Conservation (phyloP, 1,139 yeast species). For the Candida tropicalis region DNA sequence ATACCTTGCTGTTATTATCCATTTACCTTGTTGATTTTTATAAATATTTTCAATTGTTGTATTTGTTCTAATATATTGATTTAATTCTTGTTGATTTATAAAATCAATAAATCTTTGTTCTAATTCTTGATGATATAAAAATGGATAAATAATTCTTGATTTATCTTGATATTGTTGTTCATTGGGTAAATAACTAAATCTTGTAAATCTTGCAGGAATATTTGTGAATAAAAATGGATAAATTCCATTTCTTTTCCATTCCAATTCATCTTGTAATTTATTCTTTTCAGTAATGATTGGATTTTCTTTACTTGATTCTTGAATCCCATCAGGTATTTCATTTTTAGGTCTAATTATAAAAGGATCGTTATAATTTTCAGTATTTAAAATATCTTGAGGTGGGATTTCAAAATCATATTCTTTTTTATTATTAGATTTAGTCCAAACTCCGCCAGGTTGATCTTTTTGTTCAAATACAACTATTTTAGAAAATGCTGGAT, state of each 20-base stretch:
- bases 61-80: slow-evolving; percentile 36
- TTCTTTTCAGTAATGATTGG: slow-evolving; percentile 21
- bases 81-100: slow-evolving; percentile 30
- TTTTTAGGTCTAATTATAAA: slow-evolving; percentile 26
- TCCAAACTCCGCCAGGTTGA: slow-evolving; percentile 40
- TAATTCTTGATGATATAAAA: slow-evolving; percentile 44
- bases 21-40: slow-evolving; percentile 33
- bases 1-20: slow-evolving; percentile 45
- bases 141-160: slow-evolving; percentile 35
- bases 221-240: slow-evolving; percentile 49
- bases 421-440: slow-evolving; percentile 22
- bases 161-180: slow-evolving; percentile 30
- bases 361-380: slow-evolving; percentile 31
- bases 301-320: slow-evolving; percentile 17
- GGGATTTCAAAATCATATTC: slow-evolving; percentile 31
- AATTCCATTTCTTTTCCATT: slow-evolving; percentile 47
- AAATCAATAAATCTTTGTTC: slow-evolving; percentile 31
- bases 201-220: slow-evolving; percentile 44
- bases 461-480: slow-evolving; percentile 39
- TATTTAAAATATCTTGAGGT: slow-evolving; percentile 30
- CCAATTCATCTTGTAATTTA: slow-evolving; percentile 22
- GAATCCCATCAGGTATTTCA: slow-evolving; percentile 21
- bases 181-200: slow-evolving; percentile 42
- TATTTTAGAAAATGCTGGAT: slow-evolving; percentile 27
- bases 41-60: slow-evolving; percentile 41